A percentile compares a stretch with the other conserved stretches of the same genome.
Evolutionary conservation across 371 early-diverging fungal species (phyloP).

Genomic region (Encephalitozoon cuniculi): DNA sequence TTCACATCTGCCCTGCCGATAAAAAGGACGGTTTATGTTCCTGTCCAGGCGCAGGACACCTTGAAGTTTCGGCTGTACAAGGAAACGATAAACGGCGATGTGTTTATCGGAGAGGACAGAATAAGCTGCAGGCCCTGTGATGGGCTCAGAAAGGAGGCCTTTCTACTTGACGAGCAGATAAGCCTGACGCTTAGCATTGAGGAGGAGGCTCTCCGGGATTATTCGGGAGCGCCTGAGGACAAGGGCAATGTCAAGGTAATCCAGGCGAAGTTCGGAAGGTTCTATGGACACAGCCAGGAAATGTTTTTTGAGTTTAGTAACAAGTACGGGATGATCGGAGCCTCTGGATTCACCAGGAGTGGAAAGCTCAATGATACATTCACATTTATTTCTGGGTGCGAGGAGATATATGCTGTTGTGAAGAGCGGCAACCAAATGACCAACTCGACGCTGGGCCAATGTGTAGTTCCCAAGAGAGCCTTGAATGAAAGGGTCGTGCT

Average conservation of each 20-base stretch:
- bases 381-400: constrained; percentile 30
- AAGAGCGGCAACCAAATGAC: constrained; percentile 21
- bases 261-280: constrained; percentile 42
- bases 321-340: constrained; percentile 7
- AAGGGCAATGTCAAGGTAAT: constrained; percentile 34
- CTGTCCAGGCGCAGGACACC: constrained; percentile 22
- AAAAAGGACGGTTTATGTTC: constrained; percentile 30
- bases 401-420: constrained; percentile 35
- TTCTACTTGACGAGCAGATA: constrained; percentile 33
- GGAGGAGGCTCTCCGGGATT: constrained; percentile 12
- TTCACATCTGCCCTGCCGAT: constrained; percentile 43
- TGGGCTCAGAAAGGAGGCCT: background rate
- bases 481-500: constrained; percentile 24
- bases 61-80: constrained; percentile 44
- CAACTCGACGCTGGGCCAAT: constrained; percentile 25
- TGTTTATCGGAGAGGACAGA: constrained; percentile 44
- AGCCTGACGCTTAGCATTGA: constrained; percentile 27
- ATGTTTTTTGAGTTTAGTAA: constrained; percentile 31
- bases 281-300: constrained; percentile 36
- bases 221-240: background rate
- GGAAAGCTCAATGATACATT: constrained; percentile 24
- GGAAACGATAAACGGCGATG: constrained; percentile 49
- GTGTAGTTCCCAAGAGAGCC: constrained; percentile 36
- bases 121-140: constrained; percentile 11
- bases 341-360: constrained; percentile 11